phyloP scores from a whole-genome alignment of 371 early-diverging fungal genomes.

The Mucor indicus region DNA sequence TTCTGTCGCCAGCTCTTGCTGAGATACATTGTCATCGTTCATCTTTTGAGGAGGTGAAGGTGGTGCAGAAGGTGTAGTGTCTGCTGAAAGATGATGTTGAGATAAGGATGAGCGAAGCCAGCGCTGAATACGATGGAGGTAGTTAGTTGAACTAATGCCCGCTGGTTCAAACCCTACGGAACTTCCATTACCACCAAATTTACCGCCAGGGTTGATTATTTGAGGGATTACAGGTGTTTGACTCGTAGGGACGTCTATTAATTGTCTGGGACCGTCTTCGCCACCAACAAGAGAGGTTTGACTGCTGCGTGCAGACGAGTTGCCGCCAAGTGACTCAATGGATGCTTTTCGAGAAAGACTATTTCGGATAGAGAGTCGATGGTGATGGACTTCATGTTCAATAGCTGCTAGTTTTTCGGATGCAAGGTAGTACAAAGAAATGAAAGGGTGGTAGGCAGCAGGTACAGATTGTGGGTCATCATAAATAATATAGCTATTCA shows the following conservation, averaged over 20 bases:
- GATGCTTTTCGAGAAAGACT: constrained; percentile 37
- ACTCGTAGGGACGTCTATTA: constrained; percentile 21
- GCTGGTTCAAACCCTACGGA: constrained; percentile 29
- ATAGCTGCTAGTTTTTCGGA: constrained; percentile 69
- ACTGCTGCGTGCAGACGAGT: constrained; percentile 35
- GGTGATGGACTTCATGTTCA: constrained; percentile 22
- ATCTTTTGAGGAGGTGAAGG: constrained; percentile 11
- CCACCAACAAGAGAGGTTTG: constrained; percentile 29
- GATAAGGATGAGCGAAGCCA: constrained; percentile 46
- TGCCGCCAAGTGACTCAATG: constrained; percentile 31
- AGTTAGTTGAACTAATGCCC: constrained; percentile 32
- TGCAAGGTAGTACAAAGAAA: constrained; percentile 86
- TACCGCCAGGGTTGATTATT: too few species aligned
- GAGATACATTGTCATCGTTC: constrained; percentile 6
- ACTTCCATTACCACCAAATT: constrained; percentile 1
- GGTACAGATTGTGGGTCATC: constrained; percentile 46
- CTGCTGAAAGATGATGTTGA: constrained; percentile 18
- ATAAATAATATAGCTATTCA: too few species aligned
- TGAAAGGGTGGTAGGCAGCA: constrained; percentile 61
- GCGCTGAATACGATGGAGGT: constrained; percentile 39
- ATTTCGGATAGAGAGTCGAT: constrained; percentile 4
- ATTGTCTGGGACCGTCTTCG: constrained; percentile 11
- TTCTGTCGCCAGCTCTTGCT: too few species aligned
- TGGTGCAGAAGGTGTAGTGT: background rate
- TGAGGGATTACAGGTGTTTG: constrained; percentile 9